These are phyloP conservation scores for Byssochlamys sp. DNA, from an alignment of 2,329 filamentous ascomycete genomes.

Conservation along the genomic window DNA sequence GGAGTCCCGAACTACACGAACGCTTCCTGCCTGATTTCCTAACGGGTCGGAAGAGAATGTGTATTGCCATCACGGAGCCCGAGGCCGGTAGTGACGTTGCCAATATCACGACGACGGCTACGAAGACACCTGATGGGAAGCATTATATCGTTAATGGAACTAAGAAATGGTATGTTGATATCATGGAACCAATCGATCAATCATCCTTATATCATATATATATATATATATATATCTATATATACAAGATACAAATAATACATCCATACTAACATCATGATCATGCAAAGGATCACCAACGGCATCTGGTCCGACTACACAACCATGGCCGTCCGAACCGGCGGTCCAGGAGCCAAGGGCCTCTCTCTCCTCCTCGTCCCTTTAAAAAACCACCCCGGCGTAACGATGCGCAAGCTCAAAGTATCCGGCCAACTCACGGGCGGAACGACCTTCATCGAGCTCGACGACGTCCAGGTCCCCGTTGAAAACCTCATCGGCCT, in stretches of 20 bases:
- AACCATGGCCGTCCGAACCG: constrained; percentile 65
- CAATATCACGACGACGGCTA: constrained; percentile 60
- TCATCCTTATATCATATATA: no score
- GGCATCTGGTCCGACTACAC: constrained; percentile 61
- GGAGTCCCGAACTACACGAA: constrained; percentile 52
- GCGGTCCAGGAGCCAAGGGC: constrained; percentile 53
- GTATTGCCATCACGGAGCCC: constrained; percentile 72
- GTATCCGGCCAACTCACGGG: constrained; percentile 56
- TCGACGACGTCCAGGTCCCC: constrained; percentile 65
- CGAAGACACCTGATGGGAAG: constrained; percentile 53
- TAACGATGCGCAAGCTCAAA: constrained; percentile 58
- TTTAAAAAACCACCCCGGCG: constrained; percentile 56
- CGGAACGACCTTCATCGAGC: constrained; percentile 66
- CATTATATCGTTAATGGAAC: constrained; percentile 63
- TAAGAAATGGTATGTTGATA: constrained; percentile 56
- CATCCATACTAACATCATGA: neutral
- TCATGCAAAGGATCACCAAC: constrained; percentile 52
- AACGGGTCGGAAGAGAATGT: constrained; percentile 55
- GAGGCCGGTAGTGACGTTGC: constrained; percentile 65
- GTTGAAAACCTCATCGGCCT: constrained; percentile 59
- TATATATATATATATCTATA: neutral
- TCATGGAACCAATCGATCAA: constrained; percentile 10
- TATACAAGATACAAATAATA: neutral
- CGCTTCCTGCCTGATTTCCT: constrained; percentile 59
- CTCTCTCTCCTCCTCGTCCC: constrained; percentile 62